phyloP scores from a whole-genome alignment of 805 yeast species.

The Blastobotrys americana region DNA sequence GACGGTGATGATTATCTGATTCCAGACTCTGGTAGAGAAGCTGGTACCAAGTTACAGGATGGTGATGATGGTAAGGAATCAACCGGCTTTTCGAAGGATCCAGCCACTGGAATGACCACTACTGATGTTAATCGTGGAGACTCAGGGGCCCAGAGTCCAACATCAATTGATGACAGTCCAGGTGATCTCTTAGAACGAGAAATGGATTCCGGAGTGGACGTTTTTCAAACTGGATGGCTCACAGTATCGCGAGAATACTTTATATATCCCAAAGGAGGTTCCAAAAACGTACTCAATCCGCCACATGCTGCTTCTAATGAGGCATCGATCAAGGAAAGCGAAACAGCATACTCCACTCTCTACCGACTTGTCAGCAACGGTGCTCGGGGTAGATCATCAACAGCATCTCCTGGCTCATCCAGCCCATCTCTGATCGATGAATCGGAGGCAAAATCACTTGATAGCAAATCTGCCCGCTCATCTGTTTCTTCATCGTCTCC shows the following conservation, averaged over 20 bases:
- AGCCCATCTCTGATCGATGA: background rate
- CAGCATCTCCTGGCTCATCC: background rate
- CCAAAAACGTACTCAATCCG: constrained; percentile 28
- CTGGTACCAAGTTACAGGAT: constrained; percentile 13
- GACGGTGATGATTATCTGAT: background rate
- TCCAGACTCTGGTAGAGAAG: constrained; percentile 8
- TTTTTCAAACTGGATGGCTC: constrained; percentile 64
- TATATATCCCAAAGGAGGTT: constrained; percentile 37
- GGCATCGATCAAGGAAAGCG: constrained; percentile 32
- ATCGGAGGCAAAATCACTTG: too few species aligned
- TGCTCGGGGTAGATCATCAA: constrained; percentile 2
- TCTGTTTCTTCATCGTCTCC: background rate
- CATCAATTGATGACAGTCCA: constrained; percentile 38
- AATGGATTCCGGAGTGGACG: constrained; percentile 52
- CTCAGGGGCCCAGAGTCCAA: constrained; percentile 20
- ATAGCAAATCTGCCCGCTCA: too few species aligned
- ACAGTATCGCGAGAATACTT: constrained; percentile 76
- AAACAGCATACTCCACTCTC: constrained; percentile 54
- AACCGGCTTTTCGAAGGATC: too few species aligned
- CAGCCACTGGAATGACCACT: too few species aligned
- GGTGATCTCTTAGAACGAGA: constrained; percentile 59
- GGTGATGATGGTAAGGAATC: constrained; percentile 30
- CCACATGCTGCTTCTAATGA: constrained; percentile 26
- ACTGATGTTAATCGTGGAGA: too few species aligned
- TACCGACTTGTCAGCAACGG: constrained; percentile 47